Conservation (phyloP, 169 alveolate species). For the Cyclospora cayetanensis region DNA sequence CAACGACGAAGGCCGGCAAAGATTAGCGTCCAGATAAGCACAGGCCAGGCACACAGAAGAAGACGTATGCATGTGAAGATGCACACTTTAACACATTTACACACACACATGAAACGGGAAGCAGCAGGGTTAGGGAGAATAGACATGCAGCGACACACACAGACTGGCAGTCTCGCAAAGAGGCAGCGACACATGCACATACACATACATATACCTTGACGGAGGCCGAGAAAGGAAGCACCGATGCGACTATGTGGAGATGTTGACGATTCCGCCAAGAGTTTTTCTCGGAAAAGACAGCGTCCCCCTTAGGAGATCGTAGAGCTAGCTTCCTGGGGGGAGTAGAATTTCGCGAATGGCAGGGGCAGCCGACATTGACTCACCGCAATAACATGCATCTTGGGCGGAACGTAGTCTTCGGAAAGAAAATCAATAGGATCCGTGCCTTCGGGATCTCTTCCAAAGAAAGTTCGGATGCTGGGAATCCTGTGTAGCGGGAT, state of each 20-base stretch:
- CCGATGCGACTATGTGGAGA: background rate
- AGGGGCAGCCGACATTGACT: background rate
- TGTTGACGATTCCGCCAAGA: background rate
- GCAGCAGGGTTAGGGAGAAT: background rate
- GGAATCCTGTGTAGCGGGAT: slow-evolving; percentile 84
- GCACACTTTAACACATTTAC: background rate
- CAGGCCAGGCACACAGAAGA: background rate
- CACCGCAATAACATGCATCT: slow-evolving; percentile 48
- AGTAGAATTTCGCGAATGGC: background rate
- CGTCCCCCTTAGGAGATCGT: background rate
- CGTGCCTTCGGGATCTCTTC: slow-evolving; percentile 67
- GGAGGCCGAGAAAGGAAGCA: background rate
- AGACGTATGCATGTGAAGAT: background rate
- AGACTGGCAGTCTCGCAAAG: background rate
- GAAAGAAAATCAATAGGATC: slow-evolving; percentile 48
- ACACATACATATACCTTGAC: background rate
- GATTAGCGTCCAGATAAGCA: background rate
- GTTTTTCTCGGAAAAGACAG: too few species aligned
- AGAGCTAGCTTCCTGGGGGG: background rate
- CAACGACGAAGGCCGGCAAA: too few species aligned
- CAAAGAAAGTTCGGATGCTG: slow-evolving; percentile 80
- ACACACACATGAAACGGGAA: background rate
- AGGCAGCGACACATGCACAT: background rate
- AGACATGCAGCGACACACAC: background rate
- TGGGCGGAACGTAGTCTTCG: slow-evolving; percentile 42